Base-by-base conservation (phyloP, 768 basidiomycete species). In the Mycena floridula region DNA sequence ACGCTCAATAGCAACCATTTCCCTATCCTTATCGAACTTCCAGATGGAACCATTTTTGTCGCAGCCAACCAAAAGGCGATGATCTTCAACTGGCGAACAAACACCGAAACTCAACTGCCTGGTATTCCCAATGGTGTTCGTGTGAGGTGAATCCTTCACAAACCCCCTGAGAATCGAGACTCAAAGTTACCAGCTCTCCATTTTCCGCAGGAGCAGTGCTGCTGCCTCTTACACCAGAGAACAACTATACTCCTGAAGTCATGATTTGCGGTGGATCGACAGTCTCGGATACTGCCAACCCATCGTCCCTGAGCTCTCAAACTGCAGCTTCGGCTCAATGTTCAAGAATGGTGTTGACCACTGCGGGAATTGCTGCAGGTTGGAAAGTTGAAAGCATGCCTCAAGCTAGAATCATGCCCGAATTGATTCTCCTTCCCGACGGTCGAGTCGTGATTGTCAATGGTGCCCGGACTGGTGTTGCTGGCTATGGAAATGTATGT, bases 371-470 rank as follows among this genome's bases (percentile, higher is more conserved):
- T 32, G 59, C 61, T 37, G 58, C 56, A 11, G 72, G 69, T 8
- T 75, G 74, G 74, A 54, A 63, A 23, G 66, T 73, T 22, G 74
- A 76, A 43, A 54, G 50, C 16, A 68, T 76, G 65, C 59, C 70
- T 5, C 57, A 66, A 41, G 57, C 61, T n/a, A 54, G 73, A 12
- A 58, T 65, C 9, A 65, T 70, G 63, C 54, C 59, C 12, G 67
- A 68, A 40, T 50, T 65, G 48, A 46, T 68, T 9, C 52, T 66
- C 7, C 54, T 74, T 37, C 66, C 68, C 0, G 66, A 73, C 47
- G 69, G 71, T 2, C 57, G 63, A 8, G 57, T 71, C 4, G 49
- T 72, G 28, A 64, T 74, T 22, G 60, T 70, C 4, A 72, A 72
- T 38, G 73, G 73, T 13, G 73, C 61, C 9, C 48, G 39, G 38